Percentiles rank a stretch among this genome's conserved stretches.
phyloP scores from a whole-genome alignment of 139 green algal species.

The Volvox africanus region DNA sequence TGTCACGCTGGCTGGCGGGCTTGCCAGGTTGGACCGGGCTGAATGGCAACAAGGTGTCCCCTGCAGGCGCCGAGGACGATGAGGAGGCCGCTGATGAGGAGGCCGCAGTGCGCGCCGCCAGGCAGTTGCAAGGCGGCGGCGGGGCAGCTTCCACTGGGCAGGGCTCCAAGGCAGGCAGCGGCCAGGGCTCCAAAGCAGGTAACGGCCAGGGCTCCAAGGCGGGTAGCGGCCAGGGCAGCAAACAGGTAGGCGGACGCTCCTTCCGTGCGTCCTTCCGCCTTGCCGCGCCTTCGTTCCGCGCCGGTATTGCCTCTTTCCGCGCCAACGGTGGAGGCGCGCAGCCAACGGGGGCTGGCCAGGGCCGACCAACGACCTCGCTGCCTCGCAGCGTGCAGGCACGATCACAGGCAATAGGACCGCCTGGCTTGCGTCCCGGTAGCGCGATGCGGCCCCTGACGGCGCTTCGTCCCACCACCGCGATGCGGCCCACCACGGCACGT shows the following conservation, averaged over 20 bases:
- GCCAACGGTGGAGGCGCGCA: background rate
- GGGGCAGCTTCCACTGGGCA: background rate
- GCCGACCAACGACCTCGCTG: background rate
- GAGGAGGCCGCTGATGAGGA: conserved; percentile 32
- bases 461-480: conserved; percentile 10
- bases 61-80: background rate
- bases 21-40: conserved; percentile 28
- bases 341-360: background rate
- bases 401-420: background rate
- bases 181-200: background rate
- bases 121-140: background rate
- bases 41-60: background rate
- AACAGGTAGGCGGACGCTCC: background rate
- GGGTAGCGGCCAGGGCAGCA: background rate
- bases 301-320: background rate
- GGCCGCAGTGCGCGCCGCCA: conserved; percentile 3
- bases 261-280: background rate
- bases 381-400: conserved; percentile 16
- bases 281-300: background rate
- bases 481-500: conserved; percentile 6
- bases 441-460: conserved; percentile 9
- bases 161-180: background rate
- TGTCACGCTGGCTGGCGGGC: conserved; percentile 32
- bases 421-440: background rate
- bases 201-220: background rate